Conservation (phyloP, 2,329 filamentous ascomycete genomes). For the Mycocentrospora acerina region DNA sequence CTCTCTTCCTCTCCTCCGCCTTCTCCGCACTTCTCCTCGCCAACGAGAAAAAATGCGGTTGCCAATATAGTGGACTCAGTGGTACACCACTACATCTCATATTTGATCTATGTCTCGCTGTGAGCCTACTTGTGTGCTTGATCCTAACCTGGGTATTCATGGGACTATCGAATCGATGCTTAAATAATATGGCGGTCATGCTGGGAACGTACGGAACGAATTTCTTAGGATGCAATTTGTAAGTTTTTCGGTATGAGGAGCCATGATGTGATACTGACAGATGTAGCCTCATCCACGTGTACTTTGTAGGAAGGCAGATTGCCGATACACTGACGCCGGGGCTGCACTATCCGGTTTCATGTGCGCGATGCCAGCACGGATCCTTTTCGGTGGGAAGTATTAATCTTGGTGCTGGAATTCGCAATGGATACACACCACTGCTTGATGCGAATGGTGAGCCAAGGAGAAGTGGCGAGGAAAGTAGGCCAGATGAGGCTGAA, state of each 20-base stretch:
- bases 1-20: slow-evolving; percentile 27
- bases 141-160: slow-evolving; percentile 26
- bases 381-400: slow-evolving; percentile 15
- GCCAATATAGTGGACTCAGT: slow-evolving; percentile 22
- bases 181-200: slow-evolving; percentile 11
- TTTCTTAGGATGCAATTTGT: slow-evolving; percentile 33
- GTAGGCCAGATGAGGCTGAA: not conserved
- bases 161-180: not conserved
- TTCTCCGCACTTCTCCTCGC: slow-evolving; percentile 24
- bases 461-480: slow-evolving; percentile 19
- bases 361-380: slow-evolving; percentile 27
- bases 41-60: slow-evolving; percentile 28
- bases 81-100: slow-evolving; percentile 30
- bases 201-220: slow-evolving; percentile 32
- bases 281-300: slow-evolving; percentile 24
- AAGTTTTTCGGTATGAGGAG: slow-evolving; percentile 1
- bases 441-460: slow-evolving; percentile 12
- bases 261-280: not conserved
- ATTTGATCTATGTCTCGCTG: slow-evolving; percentile 20
- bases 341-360: slow-evolving; percentile 17
- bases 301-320: slow-evolving; percentile 22
- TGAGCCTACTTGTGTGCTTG: slow-evolving; percentile 23
- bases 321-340: slow-evolving; percentile 15
- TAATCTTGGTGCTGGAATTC: slow-evolving; percentile 5
- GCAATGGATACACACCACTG: slow-evolving; percentile 23